Conservation (phyloP, 768 basidiomycete species). For the Mrakia hoshinonis region DNA sequence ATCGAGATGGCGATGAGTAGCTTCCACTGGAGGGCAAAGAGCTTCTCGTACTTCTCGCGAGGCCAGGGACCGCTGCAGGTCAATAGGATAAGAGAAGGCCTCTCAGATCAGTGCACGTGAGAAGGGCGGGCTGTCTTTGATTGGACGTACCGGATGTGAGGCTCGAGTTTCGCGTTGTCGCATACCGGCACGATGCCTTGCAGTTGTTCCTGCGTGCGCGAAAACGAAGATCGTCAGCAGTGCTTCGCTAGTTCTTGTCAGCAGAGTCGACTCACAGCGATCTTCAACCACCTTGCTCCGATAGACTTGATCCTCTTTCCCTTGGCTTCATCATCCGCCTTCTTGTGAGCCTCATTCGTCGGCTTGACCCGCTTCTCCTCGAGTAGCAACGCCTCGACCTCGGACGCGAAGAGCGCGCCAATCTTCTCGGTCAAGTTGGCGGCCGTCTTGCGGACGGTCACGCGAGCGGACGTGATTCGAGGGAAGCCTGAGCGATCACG, state of each 20-base stretch:
- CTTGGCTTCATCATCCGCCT: conserved; percentile 29
- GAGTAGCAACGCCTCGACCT: conserved; percentile 41
- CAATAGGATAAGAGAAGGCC: conserved; percentile 40
- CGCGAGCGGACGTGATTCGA: conserved; percentile 8
- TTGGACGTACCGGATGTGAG: conserved; percentile 30
- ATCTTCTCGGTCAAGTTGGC: conserved; percentile 40
- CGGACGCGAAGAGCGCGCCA: conserved; percentile 43
- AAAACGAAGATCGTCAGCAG: conserved; percentile 25
- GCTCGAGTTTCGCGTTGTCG: conserved; percentile 37
- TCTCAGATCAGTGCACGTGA: conserved; percentile 1
- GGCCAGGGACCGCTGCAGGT: conserved; percentile 52
- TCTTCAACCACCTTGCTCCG: conserved; percentile 30
- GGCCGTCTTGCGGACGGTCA: conserved; percentile 20
- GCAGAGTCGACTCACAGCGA: not conserved
- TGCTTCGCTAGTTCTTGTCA: conserved; percentile 28
- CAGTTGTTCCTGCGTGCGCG: not conserved
- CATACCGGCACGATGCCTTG: conserved; percentile 29
- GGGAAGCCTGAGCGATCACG: conserved; percentile 6
- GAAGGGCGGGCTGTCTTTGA: not conserved
- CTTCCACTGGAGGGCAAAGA: conserved; percentile 43
- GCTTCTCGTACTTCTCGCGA: conserved; percentile 44
- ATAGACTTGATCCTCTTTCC: conserved; percentile 35
- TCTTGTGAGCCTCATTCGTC: conserved; percentile 31
- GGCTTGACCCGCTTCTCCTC: conserved; percentile 36
- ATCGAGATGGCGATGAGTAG: conserved; percentile 40